Percentiles rank a stretch among this genome's conserved stretches.
Evolutionary conservation across 306 rosid species (phyloP).

Genomic region (Carpinus viminea): DNA sequence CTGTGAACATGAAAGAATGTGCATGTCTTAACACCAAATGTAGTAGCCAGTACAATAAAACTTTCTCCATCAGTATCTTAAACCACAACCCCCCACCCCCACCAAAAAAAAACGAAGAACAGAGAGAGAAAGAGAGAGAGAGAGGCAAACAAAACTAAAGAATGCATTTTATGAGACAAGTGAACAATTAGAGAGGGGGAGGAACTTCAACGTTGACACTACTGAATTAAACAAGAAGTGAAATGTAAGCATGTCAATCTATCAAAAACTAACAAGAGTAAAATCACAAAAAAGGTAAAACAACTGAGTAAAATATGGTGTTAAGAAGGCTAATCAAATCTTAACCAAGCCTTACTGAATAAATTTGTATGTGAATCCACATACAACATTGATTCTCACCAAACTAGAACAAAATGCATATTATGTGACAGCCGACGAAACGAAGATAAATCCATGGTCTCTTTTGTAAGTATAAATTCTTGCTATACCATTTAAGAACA

Average conservation of each 20-base stretch:
- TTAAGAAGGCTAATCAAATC: neutral
- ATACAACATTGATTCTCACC: conserved; percentile 7
- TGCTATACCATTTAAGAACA: conserved; percentile 7
- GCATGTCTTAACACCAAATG: neutral
- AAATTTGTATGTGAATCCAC: neutral
- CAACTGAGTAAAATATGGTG: neutral
- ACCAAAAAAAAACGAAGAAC: neutral
- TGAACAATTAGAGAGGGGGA: neutral
- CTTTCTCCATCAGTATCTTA: neutral
- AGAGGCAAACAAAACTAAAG: neutral
- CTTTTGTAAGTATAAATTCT: conserved; percentile 2
- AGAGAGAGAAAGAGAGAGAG: neutral
- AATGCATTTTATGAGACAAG: neutral
- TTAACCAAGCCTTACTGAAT: neutral
- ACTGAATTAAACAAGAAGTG: neutral
- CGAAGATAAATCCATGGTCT: conserved; percentile 5
- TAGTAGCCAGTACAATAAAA: neutral
- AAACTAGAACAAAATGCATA: conserved; percentile 7
- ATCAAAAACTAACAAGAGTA: neutral
- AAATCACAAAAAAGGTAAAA: neutral
- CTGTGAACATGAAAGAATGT: neutral
- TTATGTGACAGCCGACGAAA: conserved; percentile 7
- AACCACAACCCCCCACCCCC: neutral
- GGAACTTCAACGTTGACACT: neutral
- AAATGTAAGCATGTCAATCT: neutral